Evolutionary conservation across 176 grass and related monocot species (phyloP).

Genomic region (Triticum timopheevii): DNA sequence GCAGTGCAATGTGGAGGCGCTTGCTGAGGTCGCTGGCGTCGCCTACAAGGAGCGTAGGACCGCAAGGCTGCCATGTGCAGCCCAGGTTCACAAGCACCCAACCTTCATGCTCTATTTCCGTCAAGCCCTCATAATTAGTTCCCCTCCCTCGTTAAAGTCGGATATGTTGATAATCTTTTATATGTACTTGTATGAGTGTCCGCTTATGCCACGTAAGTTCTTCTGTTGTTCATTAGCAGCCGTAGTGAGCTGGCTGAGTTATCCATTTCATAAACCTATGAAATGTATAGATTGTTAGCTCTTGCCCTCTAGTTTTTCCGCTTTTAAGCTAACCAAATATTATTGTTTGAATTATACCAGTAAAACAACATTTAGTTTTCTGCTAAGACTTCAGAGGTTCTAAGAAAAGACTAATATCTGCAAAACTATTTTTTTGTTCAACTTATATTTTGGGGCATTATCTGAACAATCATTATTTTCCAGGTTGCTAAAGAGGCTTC

Average conservation of each 20-base stretch:
- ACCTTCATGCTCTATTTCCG: too few relatives aligned
- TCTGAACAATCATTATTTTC: neutral
- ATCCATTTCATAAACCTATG: neutral
- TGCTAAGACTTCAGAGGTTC: neutral
- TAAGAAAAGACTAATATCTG: neutral
- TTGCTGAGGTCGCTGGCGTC: too few relatives aligned
- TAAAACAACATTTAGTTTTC: neutral
- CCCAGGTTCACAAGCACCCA: too few relatives aligned
- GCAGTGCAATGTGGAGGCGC: too few relatives aligned
- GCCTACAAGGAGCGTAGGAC: too few relatives aligned
- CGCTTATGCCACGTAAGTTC: too few relatives aligned
- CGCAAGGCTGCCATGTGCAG: too few relatives aligned
- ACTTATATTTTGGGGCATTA: neutral
- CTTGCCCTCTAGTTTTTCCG: neutral
- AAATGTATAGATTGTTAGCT: neutral
- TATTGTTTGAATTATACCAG: neutral
- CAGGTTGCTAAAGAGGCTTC: conserved; percentile 90
- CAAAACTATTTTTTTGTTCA: neutral
- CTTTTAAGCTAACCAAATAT: neutral
- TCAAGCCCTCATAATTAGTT: too few relatives aligned
- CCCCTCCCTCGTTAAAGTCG: too few relatives aligned
- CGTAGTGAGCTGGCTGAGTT: too few relatives aligned
- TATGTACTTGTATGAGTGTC: too few relatives aligned
- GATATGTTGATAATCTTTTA: too few relatives aligned
- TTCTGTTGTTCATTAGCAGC: neutral